Percentiles rank a stretch among this genome's conserved stretches.
Conservation (phyloP, 2,329 filamentous ascomycete genomes). For the Cytospora leucostoma region DNA sequence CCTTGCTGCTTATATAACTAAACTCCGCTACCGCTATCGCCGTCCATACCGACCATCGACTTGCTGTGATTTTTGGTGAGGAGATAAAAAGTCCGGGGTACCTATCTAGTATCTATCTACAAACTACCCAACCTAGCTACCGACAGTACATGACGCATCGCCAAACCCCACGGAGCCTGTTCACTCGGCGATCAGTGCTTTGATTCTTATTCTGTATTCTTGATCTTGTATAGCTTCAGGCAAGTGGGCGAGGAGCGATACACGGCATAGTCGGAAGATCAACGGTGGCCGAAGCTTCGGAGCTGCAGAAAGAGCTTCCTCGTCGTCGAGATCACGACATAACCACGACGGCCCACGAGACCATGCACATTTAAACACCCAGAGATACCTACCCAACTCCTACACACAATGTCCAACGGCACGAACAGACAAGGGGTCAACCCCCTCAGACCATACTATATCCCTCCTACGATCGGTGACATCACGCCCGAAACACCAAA, state of each 20-base stretch:
- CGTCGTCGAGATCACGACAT: neutral
- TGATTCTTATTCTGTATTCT: neutral
- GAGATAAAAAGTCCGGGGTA: neutral
- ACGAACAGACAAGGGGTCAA: constrained; percentile 54
- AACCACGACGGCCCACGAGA: neutral
- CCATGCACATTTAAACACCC: constrained; percentile 9
- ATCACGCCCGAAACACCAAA: constrained; percentile 41
- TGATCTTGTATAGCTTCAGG: neutral
- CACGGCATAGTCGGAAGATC: neutral
- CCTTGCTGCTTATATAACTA: neutral
- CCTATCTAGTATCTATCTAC: neutral
- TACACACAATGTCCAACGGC: constrained; percentile 40
- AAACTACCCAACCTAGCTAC: neutral
- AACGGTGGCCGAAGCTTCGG: neutral
- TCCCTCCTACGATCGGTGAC: constrained; percentile 59
- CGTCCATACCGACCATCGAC: neutral
- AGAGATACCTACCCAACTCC: neutral
- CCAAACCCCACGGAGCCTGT: constrained; percentile 8
- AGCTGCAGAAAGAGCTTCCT: neutral
- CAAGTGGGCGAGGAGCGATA: neutral
- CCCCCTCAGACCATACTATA: constrained; percentile 70
- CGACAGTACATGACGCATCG: constrained; percentile 5
- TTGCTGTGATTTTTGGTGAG: constrained; percentile 3
- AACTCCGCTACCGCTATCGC: neutral
- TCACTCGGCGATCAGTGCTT: neutral